Base-by-base conservation (phyloP, 2,329 filamentous ascomycete species). In the Claviceps quebecensis region DNA sequence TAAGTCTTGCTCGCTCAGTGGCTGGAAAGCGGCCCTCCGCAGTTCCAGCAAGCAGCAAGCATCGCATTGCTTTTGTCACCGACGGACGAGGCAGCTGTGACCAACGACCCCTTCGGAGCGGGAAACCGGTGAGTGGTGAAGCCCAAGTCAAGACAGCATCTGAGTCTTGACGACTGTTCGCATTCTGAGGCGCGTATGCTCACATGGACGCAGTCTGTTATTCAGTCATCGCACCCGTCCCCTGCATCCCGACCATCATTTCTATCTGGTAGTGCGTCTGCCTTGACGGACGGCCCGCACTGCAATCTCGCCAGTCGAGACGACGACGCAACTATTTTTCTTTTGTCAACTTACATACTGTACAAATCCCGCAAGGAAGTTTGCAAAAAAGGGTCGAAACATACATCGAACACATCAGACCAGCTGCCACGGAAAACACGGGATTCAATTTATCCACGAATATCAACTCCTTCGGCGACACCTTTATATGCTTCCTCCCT, bases 1-100 rank as follows among this genome's bases (percentile, higher is more conserved):
- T 56, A 56, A 56, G 52, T 54, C 40, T 52, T 40, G 39, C 53
- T 52, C 49, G 49, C 49, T 36, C 34, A 36, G 45, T 48, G 46
- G 50, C 48, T 48, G 53, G 47, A 52, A 46, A 48, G 47, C 49
- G 39, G 40, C 51, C 7, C 47, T 40, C 17, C 43, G 40, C 48
- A 53, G 38, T 38, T 38, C 48, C 51, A 48, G 48, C 48, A 50
- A 50, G 38, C 38, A 47, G 48, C 37, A 43, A 39, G 16, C 45
- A 45, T 23, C 17, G 48, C 34, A 26, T 19, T 22, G 38, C 13
- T 29, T 26, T 47, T 23, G 22, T 45, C 19, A 34, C 29, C 29
- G 29, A 34, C 39, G 26, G 44, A 34, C 39, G 48, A 19, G 37
- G 36, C 17, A 39, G 48, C 41, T 29, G 48, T 50, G 41, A 19